Evolutionary conservation across 805 yeast species (phyloP).

Genomic region (Candida koratica): DNA sequence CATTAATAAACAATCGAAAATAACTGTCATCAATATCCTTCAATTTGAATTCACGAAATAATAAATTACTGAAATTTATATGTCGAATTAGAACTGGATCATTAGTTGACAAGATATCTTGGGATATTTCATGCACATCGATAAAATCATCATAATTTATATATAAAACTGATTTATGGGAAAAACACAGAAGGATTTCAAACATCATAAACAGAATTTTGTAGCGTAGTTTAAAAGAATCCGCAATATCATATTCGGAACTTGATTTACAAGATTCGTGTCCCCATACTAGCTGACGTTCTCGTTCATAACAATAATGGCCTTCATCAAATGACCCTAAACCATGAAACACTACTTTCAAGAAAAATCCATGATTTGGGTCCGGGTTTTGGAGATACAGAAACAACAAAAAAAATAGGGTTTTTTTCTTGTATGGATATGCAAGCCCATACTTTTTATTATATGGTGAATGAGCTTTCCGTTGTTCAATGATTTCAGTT

Average conservation of each 20-base stretch:
- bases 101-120: neutral
- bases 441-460: neutral
- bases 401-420: neutral
- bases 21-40: neutral
- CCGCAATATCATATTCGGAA: neutral
- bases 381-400: neutral
- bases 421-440: neutral
- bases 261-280: neutral
- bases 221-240: slow-evolving; percentile 5
- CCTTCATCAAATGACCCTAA: slow-evolving; percentile 12
- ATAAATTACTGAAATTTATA: too few relatives aligned
- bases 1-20: neutral
- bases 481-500: neutral
- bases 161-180: neutral
- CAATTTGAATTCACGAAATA: neutral
- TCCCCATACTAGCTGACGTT: slow-evolving; percentile 18
- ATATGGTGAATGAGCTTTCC: neutral
- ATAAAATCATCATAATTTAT: neutral
- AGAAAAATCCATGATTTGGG: neutral
- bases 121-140: neutral
- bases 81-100: neutral
- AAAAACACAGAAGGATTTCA: neutral
- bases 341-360: neutral
- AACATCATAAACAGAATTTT: neutral
- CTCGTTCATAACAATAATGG: slow-evolving; percentile 24